Evolutionary conservation across 805 yeast genomes (phyloP).

Genomic region (Hemisphaericaspora nanyangensis): DNA sequence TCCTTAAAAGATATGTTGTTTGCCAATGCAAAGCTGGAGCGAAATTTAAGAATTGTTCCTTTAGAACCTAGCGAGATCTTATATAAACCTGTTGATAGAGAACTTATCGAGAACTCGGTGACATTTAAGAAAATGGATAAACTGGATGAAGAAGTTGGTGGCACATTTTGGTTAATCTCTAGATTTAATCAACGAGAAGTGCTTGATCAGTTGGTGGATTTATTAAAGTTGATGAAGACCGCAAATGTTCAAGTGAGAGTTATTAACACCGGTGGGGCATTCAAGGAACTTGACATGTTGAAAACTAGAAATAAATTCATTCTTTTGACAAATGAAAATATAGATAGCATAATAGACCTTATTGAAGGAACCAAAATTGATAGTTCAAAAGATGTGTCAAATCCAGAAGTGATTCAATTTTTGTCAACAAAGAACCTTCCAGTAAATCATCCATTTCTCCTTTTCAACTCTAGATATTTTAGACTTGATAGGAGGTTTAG

Average conservation of each 20-base stretch:
- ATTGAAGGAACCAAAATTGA: constrained; percentile 1
- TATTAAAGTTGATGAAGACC: constrained; percentile 22
- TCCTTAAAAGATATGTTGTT: constrained; percentile 41
- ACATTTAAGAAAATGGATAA: constrained; percentile 15
- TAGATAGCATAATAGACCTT: constrained; percentile 7
- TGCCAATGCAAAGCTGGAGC: constrained; percentile 33
- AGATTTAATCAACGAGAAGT: constrained; percentile 41
- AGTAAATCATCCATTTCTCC: constrained; percentile 33
- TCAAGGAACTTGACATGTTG: constrained; percentile 4
- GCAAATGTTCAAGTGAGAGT: constrained; percentile 37
- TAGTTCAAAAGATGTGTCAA: not conserved
- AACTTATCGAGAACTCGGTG: constrained; percentile 21
- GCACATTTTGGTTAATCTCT: constrained; percentile 52
- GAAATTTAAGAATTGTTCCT: constrained; percentile 44
- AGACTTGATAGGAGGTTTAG: constrained; percentile 19
- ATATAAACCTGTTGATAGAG: constrained; percentile 26
- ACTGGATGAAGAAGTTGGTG: constrained; percentile 42
- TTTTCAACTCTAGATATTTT: constrained; percentile 55
- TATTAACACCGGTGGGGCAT: constrained; percentile 21
- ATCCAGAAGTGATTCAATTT: constrained; percentile 11
- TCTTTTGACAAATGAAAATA: constrained; percentile 8
- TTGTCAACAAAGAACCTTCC: constrained; percentile 30
- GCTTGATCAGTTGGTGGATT: constrained; percentile 41
- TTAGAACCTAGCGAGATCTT: constrained; percentile 27
- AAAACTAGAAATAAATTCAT: not conserved